Evolutionary conservation across 768 basidiomycete species (phyloP).

Genomic region (Heimioporus sp.): DNA sequence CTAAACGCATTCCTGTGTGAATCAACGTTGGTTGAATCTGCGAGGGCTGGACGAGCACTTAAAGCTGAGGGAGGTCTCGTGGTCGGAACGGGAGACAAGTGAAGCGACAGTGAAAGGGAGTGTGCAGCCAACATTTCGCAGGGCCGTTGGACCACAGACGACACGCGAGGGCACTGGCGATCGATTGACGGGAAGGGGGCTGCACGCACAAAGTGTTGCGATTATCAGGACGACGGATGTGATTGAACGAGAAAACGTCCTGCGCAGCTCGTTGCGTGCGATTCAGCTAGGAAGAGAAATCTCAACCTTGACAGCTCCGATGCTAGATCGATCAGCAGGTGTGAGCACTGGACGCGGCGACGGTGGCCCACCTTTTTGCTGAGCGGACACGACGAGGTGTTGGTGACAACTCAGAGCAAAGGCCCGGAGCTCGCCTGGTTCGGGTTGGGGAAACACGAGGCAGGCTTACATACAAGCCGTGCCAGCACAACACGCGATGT

Average conservation of each 20-base stretch:
- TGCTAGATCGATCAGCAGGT: not conserved
- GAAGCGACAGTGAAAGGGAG: slow-evolving; percentile 1
- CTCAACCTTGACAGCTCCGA: not conserved
- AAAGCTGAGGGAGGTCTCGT: not conserved
- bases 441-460: slow-evolving; percentile 28
- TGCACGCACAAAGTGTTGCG: slow-evolving; percentile 17
- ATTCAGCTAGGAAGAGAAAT: slow-evolving; percentile 4
- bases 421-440: slow-evolving; percentile 24
- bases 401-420: slow-evolving; percentile 22
- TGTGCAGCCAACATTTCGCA: slow-evolving; percentile 19
- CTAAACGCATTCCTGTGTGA: slow-evolving; percentile 4
- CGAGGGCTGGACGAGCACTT: slow-evolving; percentile 18
- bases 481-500: slow-evolving; percentile 7
- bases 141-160: slow-evolving; percentile 9
- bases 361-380: slow-evolving; percentile 22
- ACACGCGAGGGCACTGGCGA: slow-evolving; percentile 6
- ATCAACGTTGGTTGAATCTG: slow-evolving; percentile 25
- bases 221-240: slow-evolving; percentile 20
- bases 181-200: slow-evolving; percentile 2
- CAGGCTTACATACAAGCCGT: slow-evolving; percentile 24
- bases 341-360: slow-evolving; percentile 1
- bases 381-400: slow-evolving; percentile 17
- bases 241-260: slow-evolving; percentile 27
- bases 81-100: not conserved
- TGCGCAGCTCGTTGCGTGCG: slow-evolving; percentile 25